Evolutionary conservation across 1,284 basidiomycete genomes (phyloP), one percentile per base, ranked within the genome.

Genomic region (Cutaneotrichosporon cavernicola): DNA sequence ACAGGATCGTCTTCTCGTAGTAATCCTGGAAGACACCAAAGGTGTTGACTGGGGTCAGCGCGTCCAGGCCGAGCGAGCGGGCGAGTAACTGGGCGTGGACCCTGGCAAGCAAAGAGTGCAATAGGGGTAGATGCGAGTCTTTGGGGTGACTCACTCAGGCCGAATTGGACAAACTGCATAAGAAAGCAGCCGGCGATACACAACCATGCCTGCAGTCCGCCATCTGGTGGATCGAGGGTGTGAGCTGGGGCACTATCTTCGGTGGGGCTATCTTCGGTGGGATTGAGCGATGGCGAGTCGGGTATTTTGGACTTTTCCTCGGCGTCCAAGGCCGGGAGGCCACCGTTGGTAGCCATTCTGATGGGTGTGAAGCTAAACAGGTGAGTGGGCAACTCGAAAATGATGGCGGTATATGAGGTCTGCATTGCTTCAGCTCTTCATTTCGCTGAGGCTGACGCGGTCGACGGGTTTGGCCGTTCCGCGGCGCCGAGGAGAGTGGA

Each of bases 21-120:
- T 75, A 74, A 4, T 40, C 60, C 61, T 73, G 65, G 61, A 69
- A 70, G 21, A 71, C 71, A 30, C 72, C 73, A 46, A 71, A 73
- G 7, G 71, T 62, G 56, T 75, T 75, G 53, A 53, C 51, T 53
- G 51, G 13, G 11, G 26, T 50, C 14, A 50, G 49, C 49, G 26
- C 22, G 49, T 26, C 26, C 1, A 21, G 22, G 47, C 5, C 18
- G 43, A 18, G 43, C 43, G 43, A 47, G 43, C 8, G 16, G 4
- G 43, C 16, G 43, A 8, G 43, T 21, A 18, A 18, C 5, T 14
- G 3, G 8, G n/a, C 16, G 2, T 14, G 18, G 43, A 47, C 76
- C 76, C 58, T 74, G 73, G 11, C 60, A 59, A 51, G 73, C 64
- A n/a, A n/a, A n/a, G n/a, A n/a, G n/a, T n/a, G n/a, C n/a, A n/a